Conservation (phyloP, 2,329 filamentous ascomycete species). For the Colletotrichum nymphaeae region DNA sequence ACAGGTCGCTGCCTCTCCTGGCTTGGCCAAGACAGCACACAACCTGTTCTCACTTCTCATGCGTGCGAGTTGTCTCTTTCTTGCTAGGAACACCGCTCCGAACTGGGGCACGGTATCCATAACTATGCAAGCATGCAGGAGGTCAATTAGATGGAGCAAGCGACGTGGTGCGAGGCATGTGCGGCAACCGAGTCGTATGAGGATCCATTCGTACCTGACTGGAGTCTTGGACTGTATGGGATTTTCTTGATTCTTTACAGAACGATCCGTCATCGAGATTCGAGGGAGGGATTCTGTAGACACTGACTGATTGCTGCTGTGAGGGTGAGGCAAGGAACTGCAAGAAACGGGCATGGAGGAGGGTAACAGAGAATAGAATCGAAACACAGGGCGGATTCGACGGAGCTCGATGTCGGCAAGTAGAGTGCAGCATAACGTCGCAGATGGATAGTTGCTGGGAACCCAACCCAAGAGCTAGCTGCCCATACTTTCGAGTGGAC, state of each 20-base stretch:
- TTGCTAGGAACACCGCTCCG: background rate
- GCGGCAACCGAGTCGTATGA: background rate
- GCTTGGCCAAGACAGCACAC: constrained; percentile 24
- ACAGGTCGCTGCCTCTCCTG: constrained; percentile 11
- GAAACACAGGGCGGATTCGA: background rate
- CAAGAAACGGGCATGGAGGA: background rate
- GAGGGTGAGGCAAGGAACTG: background rate
- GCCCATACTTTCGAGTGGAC: background rate
- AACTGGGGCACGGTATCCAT: constrained; percentile 2
- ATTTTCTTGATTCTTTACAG: background rate
- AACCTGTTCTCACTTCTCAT: constrained; percentile 24
- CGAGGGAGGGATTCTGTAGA: too few relatives aligned
- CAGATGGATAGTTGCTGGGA: background rate
- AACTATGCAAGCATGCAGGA: background rate
- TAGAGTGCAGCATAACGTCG: background rate
- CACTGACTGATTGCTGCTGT: too few relatives aligned
- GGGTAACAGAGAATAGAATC: background rate
- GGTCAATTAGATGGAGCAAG: constrained; percentile 11
- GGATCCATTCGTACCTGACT: constrained; percentile 23
- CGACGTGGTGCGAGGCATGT: constrained; percentile 19
- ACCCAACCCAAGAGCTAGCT: background rate
- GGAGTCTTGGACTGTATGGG: background rate
- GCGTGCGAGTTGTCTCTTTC: constrained; percentile 22
- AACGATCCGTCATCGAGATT: background rate
- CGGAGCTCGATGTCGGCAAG: background rate